These are phyloP conservation scores for Ogataea nitratoaversa DNA, from an alignment of 805 yeast genomes.

Conservation along the genomic window DNA sequence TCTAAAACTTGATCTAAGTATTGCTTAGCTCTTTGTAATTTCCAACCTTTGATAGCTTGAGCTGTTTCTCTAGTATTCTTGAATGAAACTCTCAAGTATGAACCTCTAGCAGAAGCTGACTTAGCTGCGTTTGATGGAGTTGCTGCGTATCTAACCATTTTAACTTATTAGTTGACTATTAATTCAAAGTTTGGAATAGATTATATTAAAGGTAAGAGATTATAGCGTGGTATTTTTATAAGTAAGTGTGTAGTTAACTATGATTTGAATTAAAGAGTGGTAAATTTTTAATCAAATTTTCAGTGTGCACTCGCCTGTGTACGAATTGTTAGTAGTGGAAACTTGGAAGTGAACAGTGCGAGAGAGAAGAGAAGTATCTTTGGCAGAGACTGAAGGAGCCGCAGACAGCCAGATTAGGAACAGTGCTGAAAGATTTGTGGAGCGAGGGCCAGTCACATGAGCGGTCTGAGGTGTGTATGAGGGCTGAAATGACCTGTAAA, in stretches of 20 bases:
- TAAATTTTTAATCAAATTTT: background rate
- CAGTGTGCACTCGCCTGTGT: background rate
- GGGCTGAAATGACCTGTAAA: background rate
- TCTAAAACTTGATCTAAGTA: constrained; percentile 95
- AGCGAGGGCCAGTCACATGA: background rate
- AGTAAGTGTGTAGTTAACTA: background rate
- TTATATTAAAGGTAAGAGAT: background rate
- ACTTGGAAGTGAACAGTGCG: constrained; percentile 1
- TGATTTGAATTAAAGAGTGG: background rate
- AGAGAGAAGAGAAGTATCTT: background rate
- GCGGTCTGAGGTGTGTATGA: background rate
- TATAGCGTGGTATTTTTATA: too few species aligned
- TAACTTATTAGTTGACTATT: constrained; percentile 11
- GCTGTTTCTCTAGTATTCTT: constrained; percentile 99
- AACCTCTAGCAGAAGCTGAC: constrained; percentile 99
- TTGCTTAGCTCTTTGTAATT: constrained; percentile 89
- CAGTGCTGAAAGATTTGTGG: background rate
- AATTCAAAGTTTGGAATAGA: background rate
- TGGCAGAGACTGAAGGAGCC: background rate
- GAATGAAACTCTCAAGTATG: constrained; percentile 98
- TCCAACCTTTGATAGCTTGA: constrained; percentile 98
- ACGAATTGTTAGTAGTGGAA: background rate
- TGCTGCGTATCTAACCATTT: constrained; percentile 99
- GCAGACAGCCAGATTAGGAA: background rate
- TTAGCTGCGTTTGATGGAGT: constrained; percentile 98